These are phyloP conservation scores for Penicillium polonicum DNA, from an alignment of 2,329 filamentous ascomycete genomes.

Conservation along the genomic window DNA sequence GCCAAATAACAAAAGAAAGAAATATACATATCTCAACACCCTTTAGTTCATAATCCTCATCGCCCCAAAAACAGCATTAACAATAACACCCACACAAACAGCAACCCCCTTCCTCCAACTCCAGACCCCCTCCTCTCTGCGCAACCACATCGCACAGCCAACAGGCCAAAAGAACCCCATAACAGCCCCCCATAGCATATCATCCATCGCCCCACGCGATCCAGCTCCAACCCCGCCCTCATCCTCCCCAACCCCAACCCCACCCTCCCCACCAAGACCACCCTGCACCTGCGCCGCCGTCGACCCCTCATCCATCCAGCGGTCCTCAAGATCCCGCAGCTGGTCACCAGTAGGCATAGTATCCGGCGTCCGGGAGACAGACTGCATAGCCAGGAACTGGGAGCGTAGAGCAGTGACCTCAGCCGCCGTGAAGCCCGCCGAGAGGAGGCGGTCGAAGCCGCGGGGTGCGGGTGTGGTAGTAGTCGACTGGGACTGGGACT, in stretches of 20 bases:
- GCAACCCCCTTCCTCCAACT: slow-evolving; percentile 80
- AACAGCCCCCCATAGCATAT: slow-evolving; percentile 82
- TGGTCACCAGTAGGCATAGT: slow-evolving; percentile 78
- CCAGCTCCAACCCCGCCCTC: slow-evolving; percentile 44
- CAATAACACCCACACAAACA: slow-evolving; percentile 76
- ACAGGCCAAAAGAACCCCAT: slow-evolving; percentile 96
- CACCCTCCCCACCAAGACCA: slow-evolving; percentile 45
- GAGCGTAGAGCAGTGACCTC: slow-evolving; percentile 83
- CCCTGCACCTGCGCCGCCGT: slow-evolving; percentile 38
- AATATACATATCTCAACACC: not conserved
- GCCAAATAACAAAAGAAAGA: slow-evolving; percentile 1
- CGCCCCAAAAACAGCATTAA: slow-evolving; percentile 75
- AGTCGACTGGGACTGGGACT: slow-evolving; percentile 14
- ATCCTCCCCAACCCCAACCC: slow-evolving; percentile 36
- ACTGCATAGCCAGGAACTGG: slow-evolving; percentile 84
- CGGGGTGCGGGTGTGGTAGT: slow-evolving; percentile 56
- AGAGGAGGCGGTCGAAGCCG: slow-evolving; percentile 84
- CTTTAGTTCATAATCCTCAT: slow-evolving; percentile 56
- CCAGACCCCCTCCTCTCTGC: slow-evolving; percentile 85
- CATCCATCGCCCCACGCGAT: slow-evolving; percentile 65
- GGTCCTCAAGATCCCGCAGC: slow-evolving; percentile 77
- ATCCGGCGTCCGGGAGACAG: slow-evolving; percentile 79
- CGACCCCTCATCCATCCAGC: slow-evolving; percentile 74
- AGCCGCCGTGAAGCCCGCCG: slow-evolving; percentile 74
- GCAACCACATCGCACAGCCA: slow-evolving; percentile 78